A percentile compares a stretch with the other conserved stretches of the same genome.
These are phyloP conservation scores for Salvia sclarea DNA, from an alignment of 305 asterid species.

Conservation along the genomic window DNA sequence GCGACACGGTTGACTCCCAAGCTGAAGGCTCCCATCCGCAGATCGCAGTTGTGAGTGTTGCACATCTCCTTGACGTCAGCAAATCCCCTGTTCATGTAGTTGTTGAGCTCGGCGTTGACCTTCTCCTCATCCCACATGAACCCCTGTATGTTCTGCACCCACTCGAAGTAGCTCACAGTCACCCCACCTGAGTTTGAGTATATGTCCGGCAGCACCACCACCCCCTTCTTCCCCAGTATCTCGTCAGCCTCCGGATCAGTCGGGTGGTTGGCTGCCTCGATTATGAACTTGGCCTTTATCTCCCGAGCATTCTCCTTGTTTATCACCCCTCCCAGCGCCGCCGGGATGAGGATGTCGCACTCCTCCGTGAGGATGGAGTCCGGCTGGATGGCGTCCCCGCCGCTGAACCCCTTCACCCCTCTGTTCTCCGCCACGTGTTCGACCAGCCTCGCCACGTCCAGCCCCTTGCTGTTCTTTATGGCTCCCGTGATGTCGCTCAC, in stretches of 20 bases:
- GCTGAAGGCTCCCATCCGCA: constrained; percentile 89
- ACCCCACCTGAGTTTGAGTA: constrained; percentile 86
- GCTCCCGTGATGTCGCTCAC: constrained; percentile 86
- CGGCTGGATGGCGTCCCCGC: constrained; percentile 56
- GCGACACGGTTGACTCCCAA: constrained; percentile 90
- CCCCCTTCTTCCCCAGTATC: constrained; percentile 80
- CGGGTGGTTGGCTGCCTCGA: constrained; percentile 90
- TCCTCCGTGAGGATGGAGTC: constrained; percentile 61
- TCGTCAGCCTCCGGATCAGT: constrained; percentile 92
- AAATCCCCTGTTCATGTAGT: constrained; percentile 66
- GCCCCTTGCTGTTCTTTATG: constrained; percentile 59
- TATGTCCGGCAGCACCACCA: constrained; percentile 76
- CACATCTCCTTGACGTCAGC: constrained; percentile 75
- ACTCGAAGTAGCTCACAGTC: constrained; percentile 84
- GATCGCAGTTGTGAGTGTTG: constrained; percentile 62
- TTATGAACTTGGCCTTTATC: constrained; percentile 71
- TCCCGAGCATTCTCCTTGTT: constrained; percentile 78
- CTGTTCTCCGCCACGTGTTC: constrained; percentile 53
- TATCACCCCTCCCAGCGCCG: constrained; percentile 92
- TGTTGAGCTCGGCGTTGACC: constrained; percentile 72
- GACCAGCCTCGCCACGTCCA: constrained; percentile 53
- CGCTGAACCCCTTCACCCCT: constrained; percentile 73
- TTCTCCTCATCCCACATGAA: constrained; percentile 90
- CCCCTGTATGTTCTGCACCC: constrained; percentile 93
- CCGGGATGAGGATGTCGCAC: constrained; percentile 85